Conservation (phyloP, 31 red algal genomes). For the Asparagopsis taxiformis region DNA sequence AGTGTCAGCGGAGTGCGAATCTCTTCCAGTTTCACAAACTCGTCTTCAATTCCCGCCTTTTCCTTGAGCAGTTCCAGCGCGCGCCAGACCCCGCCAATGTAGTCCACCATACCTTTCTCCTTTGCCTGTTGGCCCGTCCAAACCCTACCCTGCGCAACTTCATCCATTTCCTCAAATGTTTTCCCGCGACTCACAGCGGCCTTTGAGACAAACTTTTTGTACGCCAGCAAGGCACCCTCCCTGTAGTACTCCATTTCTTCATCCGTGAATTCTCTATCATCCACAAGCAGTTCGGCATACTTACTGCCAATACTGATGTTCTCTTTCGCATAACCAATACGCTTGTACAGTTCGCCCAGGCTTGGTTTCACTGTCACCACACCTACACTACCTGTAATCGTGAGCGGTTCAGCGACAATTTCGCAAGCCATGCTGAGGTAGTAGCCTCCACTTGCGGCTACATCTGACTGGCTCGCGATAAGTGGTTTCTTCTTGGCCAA, state of each 20-base stretch:
- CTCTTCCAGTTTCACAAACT: conserved; percentile 61
- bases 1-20: conserved; percentile 21
- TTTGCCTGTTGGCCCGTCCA: conserved; percentile 94
- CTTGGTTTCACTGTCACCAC: conserved; percentile 91
- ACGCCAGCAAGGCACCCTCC: conserved; percentile 50
- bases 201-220: conserved; percentile 92
- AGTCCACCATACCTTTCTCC: conserved; percentile 77
- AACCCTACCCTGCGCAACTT: conserved; percentile 88
- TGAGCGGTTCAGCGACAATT: conserved; percentile 83
- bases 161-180: conserved; percentile 77
- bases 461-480: conserved; percentile 81
- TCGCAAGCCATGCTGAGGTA: conserved; percentile 94
- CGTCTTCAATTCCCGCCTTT: conserved; percentile 54
- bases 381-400: conserved; percentile 93
- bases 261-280: conserved; percentile 75
- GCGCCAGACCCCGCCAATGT: conserved; percentile 70
- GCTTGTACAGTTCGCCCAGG: conserved; percentile 77
- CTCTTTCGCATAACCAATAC: conserved; percentile 86
- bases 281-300: conserved; percentile 91
- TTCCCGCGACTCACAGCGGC: conserved; percentile 81
- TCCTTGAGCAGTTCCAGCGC: conserved; percentile 80
- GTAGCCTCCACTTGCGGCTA: conserved; percentile 95
- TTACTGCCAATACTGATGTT: conserved; percentile 71
- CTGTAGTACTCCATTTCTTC: conserved; percentile 88
- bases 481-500: conserved; percentile 84